A percentile compares a stretch with the other conserved stretches of the same genome.
Conservation (phyloP, 106 monocot species). For the Phalaenopsis equestris region DNA sequence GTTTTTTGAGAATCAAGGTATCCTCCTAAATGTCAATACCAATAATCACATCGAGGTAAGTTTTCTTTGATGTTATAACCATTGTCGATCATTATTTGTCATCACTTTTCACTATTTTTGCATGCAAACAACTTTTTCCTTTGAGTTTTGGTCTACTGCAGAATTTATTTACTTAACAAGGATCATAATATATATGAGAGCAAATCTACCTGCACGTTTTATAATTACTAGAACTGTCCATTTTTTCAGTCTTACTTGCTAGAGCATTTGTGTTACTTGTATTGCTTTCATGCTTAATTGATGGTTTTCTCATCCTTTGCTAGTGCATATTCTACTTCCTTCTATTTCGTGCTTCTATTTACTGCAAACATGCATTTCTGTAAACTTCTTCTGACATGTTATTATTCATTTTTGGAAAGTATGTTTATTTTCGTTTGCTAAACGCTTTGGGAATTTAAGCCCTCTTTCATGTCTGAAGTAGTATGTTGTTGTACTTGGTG, state of each 20-base stretch:
- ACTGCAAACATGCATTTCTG: not conserved
- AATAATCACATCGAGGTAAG: slow-evolving; percentile 38
- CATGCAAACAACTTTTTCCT: not conserved
- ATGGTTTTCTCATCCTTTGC: not conserved
- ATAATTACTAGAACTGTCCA: not conserved
- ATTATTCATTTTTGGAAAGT: not conserved
- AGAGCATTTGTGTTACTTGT: not conserved
- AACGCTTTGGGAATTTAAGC: not conserved
- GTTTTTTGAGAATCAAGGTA: slow-evolving; percentile 41
- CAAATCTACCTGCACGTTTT: not conserved
- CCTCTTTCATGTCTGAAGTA: not conserved
- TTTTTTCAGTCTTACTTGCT: not conserved
- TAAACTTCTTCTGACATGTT: not conserved
- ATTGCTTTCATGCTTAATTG: not conserved
- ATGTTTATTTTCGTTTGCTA: not conserved
- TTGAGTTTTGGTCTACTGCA: not conserved
- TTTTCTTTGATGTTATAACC: not conserved
- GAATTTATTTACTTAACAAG: not conserved
- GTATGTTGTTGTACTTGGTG: not conserved
- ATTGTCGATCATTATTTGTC: not conserved
- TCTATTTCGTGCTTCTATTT: not conserved
- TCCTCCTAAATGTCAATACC: slow-evolving; percentile 30
- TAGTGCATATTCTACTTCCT: too few species aligned
- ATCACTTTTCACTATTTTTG: not conserved
- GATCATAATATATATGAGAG: not conserved